A percentile compares a stretch with the other conserved stretches of the same genome.
Conservation (phyloP, 2,329 filamentous ascomycete species). For the Remersonia thermophila region DNA sequence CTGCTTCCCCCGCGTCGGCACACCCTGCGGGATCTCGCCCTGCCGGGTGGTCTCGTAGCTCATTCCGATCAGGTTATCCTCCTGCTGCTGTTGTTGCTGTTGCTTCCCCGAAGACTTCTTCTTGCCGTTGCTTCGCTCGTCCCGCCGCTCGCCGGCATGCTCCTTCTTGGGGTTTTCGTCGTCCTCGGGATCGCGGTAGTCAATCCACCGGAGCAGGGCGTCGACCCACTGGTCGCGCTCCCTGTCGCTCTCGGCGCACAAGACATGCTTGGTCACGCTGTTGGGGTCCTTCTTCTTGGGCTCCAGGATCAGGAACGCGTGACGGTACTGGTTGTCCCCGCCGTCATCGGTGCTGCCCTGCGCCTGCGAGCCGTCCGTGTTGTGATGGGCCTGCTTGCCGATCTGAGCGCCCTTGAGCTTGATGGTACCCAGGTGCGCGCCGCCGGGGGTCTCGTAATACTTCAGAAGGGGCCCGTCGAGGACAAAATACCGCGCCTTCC, state of each 20-base stretch:
- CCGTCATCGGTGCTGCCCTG: slow-evolving; percentile 51
- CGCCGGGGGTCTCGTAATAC: slow-evolving; percentile 86
- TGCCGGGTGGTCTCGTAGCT: slow-evolving; percentile 45
- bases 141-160: slow-evolving; percentile 27
- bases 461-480: slow-evolving; percentile 54
- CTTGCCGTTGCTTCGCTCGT: slow-evolving; percentile 29
- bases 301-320: slow-evolving; percentile 89
- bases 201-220: slow-evolving; percentile 77
- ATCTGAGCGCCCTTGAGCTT: slow-evolving; percentile 86
- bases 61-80: slow-evolving; percentile 42
- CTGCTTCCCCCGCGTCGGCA: slow-evolving; percentile 27
- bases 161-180: slow-evolving; percentile 31
- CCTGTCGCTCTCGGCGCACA: slow-evolving; percentile 87
- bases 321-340: slow-evolving; percentile 83
- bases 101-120: slow-evolving; percentile 30
- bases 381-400: slow-evolving; percentile 70
- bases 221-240: slow-evolving; percentile 94
- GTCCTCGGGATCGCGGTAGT: slow-evolving; percentile 53
- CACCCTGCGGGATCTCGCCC: slow-evolving; percentile 36
- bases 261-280: slow-evolving; percentile 78
- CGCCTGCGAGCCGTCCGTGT: slow-evolving; percentile 50
- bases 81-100: slow-evolving; percentile 21
- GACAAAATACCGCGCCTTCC: slow-evolving; percentile 70
- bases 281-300: slow-evolving; percentile 92
- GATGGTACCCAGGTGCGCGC: slow-evolving; percentile 83